phyloP scores from a whole-genome alignment of 2,329 filamentous ascomycete species.

The Sporothrix luriei region DNA sequence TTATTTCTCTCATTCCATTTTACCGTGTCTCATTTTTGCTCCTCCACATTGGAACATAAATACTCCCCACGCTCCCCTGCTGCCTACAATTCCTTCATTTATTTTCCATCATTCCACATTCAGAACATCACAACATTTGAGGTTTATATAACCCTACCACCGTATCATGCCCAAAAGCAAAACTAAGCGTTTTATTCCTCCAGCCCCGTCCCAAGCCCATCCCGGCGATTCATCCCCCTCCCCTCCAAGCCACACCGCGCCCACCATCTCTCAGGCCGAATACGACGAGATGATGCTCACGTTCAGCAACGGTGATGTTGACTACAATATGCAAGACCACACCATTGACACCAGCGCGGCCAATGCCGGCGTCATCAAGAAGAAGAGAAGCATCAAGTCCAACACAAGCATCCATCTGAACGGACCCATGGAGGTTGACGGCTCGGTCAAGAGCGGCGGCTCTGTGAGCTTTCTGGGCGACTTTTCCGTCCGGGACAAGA shows the following conservation, averaged over 20 bases:
- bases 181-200: conserved; percentile 22
- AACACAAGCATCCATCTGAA: conserved; percentile 47
- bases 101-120: background rate
- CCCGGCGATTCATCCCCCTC: background rate
- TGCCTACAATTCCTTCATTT: conserved; percentile 4
- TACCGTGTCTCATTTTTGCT: background rate
- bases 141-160: background rate
- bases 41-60: conserved; percentile 5
- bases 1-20: background rate
- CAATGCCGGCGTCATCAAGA: conserved; percentile 36
- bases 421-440: conserved; percentile 53
- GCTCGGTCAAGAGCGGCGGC: conserved; percentile 52
- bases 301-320: conserved; percentile 33
- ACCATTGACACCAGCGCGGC: conserved; percentile 14
- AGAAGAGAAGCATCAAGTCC: conserved; percentile 48
- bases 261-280: conserved; percentile 27
- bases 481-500: conserved; percentile 48
- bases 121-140: background rate
- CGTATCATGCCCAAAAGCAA: conserved; percentile 27
- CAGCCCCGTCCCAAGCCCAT: conserved; percentile 15
- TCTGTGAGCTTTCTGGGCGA: conserved; percentile 51
- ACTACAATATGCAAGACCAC: conserved; percentile 33
- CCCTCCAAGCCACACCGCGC: background rate
- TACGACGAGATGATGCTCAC: conserved; percentile 34
- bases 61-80: background rate